phyloP scores from a whole-genome alignment of 257 asterid genomes.

The Scutellaria galericulata region DNA sequence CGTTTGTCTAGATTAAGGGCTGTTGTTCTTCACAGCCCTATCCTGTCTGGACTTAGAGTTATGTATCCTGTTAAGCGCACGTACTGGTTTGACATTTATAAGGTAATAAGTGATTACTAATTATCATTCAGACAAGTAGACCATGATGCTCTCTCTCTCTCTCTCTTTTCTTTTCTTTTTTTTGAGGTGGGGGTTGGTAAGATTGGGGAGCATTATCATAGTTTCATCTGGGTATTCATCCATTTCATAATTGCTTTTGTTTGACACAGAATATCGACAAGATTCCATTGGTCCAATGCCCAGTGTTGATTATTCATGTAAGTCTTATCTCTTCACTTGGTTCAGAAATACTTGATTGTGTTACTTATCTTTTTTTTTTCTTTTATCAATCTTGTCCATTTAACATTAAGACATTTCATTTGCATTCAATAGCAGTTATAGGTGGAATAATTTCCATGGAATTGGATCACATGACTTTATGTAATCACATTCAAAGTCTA shows the following conservation, averaged over 20 bases:
- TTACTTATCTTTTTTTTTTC: constrained; percentile 6
- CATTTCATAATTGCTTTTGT: constrained; percentile 21
- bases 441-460: constrained; percentile 16
- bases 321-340: constrained; percentile 41
- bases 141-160: constrained; percentile 17
- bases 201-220: constrained; percentile 8
- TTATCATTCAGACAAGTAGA: constrained; percentile 21
- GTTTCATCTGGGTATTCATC: constrained; percentile 26
- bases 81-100: constrained; percentile 95
- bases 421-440: constrained; percentile 11
- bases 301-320: constrained; percentile 93
- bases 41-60: constrained; percentile 90
- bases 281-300: constrained; percentile 81
- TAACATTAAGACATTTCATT: constrained; percentile 20
- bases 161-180: too few species aligned
- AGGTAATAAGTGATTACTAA: constrained; percentile 48
- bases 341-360: constrained; percentile 20
- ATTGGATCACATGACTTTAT: constrained; percentile 22
- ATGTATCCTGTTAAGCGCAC: constrained; percentile 96
- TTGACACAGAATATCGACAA: constrained; percentile 84
- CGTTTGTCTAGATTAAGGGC: constrained; percentile 83
- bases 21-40: constrained; percentile 96
- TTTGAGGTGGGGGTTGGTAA: too few species aligned
- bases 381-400: constrained; percentile 11
- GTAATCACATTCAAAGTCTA: constrained; percentile 2